These are phyloP conservation scores for Populus hybrid DNA, from an alignment of 441 rosid species.

Conservation along the genomic window DNA sequence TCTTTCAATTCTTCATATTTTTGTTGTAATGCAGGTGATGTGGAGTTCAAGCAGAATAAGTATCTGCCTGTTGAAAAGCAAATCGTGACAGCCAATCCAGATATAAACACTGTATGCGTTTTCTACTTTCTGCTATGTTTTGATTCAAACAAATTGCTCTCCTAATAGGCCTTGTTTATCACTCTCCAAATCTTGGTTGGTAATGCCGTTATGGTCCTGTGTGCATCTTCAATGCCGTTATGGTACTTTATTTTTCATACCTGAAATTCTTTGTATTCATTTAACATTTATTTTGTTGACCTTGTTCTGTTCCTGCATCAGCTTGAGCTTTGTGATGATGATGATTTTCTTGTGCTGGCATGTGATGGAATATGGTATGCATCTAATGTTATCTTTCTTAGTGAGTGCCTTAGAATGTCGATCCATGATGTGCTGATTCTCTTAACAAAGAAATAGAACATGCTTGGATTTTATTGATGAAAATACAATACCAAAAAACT, in stretches of 20 bases:
- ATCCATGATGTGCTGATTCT: not conserved
- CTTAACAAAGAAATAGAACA: not conserved
- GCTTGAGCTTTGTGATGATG: constrained; percentile 94
- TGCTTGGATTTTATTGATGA: no score
- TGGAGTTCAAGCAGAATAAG: constrained; percentile 91
- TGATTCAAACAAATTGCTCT: no score
- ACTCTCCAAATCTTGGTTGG: not conserved
- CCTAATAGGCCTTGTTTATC: not conserved
- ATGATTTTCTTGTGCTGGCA: constrained; percentile 88
- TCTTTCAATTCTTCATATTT: not conserved
- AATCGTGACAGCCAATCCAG: constrained; percentile 83
- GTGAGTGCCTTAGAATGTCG: not conserved
- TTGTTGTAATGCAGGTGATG: constrained; percentile 59
- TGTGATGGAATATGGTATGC: constrained; percentile 87
- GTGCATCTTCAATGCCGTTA: no score
- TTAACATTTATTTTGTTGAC: no score
- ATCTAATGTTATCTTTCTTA: not conserved
- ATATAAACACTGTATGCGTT: constrained; percentile 60
- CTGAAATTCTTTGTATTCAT: no score
- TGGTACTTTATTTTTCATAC: no score
- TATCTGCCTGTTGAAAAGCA: constrained; percentile 75
- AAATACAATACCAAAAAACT: no score
- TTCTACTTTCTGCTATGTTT: no score
- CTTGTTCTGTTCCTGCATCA: not conserved
- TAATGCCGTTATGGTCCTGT: no score